Conservation (phyloP, 352 stramenopile species). For the Blastocystis sp. region DNA sequence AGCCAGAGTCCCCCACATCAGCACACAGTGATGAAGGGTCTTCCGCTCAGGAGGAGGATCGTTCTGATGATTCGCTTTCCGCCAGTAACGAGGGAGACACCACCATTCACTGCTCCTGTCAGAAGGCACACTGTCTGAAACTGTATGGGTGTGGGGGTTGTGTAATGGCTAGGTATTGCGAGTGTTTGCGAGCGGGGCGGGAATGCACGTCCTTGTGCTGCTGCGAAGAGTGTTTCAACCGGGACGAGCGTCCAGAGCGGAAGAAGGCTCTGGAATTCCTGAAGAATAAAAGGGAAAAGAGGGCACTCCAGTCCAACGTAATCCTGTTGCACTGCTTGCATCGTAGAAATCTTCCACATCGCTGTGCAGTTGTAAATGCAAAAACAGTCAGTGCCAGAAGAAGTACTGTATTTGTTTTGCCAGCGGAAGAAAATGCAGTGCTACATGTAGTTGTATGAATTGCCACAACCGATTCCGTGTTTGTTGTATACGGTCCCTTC, state of each 20-base stretch:
- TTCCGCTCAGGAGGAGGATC: no score
- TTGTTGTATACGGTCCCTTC: background rate
- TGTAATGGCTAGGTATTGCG: conserved; percentile 18
- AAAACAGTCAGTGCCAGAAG: conserved; percentile 19
- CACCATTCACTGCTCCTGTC: conserved; percentile 1
- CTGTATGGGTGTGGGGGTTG: background rate
- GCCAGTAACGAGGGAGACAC: background rate
- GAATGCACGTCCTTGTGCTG: background rate
- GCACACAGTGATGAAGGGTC: no score
- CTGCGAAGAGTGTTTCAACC: conserved; percentile 17
- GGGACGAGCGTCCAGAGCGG: background rate
- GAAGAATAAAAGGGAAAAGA: background rate
- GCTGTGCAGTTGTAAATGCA: background rate
- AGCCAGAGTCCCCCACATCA: no score
- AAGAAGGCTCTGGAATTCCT: conserved; percentile 18
- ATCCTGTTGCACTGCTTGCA: no score
- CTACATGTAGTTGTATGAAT: conserved; percentile 18
- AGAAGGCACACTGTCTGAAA: conserved; percentile 23
- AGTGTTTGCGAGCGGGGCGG: conserved; percentile 16
- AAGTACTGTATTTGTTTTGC: conserved; percentile 44
- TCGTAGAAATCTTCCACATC: no score
- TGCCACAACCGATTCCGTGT: conserved; percentile 11
- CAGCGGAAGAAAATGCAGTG: background rate
- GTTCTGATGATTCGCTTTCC: no score
- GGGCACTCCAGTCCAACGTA: no score